Evolutionary conservation across 169 alveolate species (phyloP).

Genomic region (Plasmodium ovale): DNA sequence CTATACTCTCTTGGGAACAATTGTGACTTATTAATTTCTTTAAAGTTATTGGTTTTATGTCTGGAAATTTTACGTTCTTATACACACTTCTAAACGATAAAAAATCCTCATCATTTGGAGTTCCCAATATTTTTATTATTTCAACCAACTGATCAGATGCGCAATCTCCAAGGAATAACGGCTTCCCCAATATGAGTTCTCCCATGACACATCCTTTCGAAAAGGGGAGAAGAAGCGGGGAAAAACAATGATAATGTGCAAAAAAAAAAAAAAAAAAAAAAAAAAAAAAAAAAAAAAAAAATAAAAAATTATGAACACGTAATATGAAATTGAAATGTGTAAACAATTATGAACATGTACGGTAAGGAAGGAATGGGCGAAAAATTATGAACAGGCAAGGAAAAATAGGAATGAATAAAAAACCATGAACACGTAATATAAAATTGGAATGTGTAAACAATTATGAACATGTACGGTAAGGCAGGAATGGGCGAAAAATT

Average conservation of each 20-base stretch:
- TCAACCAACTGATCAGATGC: constrained; percentile 96
- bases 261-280: background rate
- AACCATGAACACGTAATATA: background rate
- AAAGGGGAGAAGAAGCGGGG: constrained; percentile 81
- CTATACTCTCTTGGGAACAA: constrained; percentile 50
- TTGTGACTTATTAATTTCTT: constrained; percentile 32
- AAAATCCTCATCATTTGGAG: constrained; percentile 92
- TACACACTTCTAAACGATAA: constrained; percentile 52
- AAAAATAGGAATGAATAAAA: background rate
- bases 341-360: background rate
- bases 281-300: background rate
- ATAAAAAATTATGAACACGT: background rate
- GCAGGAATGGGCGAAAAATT: background rate
- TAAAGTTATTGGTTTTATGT: constrained; percentile 59
- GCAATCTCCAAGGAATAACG: constrained; percentile 97
- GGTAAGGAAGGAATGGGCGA: background rate
- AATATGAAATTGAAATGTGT: too few species aligned
- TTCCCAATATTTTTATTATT: constrained; percentile 94
- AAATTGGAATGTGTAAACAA: background rate
- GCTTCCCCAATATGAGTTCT: constrained; percentile 95
- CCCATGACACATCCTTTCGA: constrained; percentile 96
- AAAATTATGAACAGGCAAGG: too few species aligned
- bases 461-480: background rate
- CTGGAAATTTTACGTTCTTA: constrained; percentile 54
- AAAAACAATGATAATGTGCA: constrained; percentile 19